Evolutionary conservation across 768 basidiomycete genomes (phyloP).

Genomic region (Tulasnella calospora): DNA sequence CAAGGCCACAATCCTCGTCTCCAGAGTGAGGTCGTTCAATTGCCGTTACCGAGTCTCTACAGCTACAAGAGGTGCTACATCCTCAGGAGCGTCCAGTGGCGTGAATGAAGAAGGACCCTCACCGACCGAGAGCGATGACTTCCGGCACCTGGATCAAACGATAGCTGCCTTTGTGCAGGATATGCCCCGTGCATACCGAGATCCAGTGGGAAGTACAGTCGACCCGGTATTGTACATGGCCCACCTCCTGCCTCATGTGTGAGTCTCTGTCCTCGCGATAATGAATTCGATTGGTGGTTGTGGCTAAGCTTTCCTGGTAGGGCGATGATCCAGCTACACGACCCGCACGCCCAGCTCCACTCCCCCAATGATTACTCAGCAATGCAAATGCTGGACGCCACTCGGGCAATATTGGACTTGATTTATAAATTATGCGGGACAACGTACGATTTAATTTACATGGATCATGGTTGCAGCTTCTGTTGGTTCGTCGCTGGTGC

Average conservation of each 20-base stretch:
- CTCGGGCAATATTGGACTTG: constrained; percentile 21
- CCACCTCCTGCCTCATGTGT: neutral
- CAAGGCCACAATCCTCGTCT: constrained; percentile 63
- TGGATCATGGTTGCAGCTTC: constrained; percentile 19
- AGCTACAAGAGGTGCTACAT: neutral
- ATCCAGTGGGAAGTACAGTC: constrained; percentile 41
- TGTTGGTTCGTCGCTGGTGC: constrained; percentile 20
- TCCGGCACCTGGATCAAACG: constrained; percentile 56
- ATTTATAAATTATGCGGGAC: constrained; percentile 24
- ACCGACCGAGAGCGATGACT: constrained; percentile 55
- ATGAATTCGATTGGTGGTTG: neutral
- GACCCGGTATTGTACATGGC: constrained; percentile 7
- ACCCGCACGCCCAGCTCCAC: constrained; percentile 24
- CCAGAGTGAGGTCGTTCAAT: constrained; percentile 32
- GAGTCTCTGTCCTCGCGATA: neutral
- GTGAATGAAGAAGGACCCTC: constrained; percentile 30
- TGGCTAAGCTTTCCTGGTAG: constrained; percentile 3
- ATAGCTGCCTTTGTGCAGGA: constrained; percentile 53
- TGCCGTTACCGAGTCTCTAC: neutral
- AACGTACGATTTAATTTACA: constrained; percentile 20
- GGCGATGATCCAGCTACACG: constrained; percentile 22
- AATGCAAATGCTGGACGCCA: constrained; percentile 15
- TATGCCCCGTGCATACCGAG: constrained; percentile 52
- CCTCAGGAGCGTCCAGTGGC: neutral
- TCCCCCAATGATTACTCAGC: constrained; percentile 13